Percentiles rank a stretch among this genome's conserved stretches.
phyloP scores from a whole-genome alignment of 73 alveolate genomes.

The Paramecium sexaurelia region DNA sequence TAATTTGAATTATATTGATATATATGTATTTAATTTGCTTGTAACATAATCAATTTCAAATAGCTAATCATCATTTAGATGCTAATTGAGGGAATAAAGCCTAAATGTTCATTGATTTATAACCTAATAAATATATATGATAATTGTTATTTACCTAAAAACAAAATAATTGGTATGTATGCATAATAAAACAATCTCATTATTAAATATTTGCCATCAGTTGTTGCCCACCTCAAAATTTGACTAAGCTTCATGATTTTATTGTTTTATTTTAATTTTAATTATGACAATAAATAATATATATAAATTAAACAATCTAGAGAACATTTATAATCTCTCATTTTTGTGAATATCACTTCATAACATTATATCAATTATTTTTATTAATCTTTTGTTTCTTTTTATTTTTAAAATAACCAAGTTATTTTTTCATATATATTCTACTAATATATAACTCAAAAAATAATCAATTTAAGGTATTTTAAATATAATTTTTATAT shows the following conservation, averaged over 20 bases:
- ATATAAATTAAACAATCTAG: neutral
- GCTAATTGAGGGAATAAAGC: slow-evolving; percentile 28
- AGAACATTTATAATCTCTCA: neutral
- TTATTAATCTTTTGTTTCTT: no score
- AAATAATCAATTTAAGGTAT: no score
- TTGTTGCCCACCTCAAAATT: neutral
- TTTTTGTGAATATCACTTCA: neutral
- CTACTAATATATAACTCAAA: no score
- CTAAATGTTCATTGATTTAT: slow-evolving; percentile 19
- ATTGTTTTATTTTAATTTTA: neutral
- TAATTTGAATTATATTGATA: neutral
- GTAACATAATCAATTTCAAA: neutral
- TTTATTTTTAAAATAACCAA: no score
- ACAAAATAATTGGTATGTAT: slow-evolving; percentile 22
- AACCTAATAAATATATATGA: neutral
- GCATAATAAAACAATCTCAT: slow-evolving; percentile 28
- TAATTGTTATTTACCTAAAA: slow-evolving; percentile 39
- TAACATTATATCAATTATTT: no score
- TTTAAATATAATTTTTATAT: no score
- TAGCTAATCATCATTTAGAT: neutral
- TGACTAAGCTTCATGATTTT: neutral
- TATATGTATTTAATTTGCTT: neutral
- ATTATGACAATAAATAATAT: neutral
- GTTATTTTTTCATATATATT: no score
- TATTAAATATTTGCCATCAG: neutral